These are phyloP conservation scores for Fusarium guadeloupense DNA, from an alignment of 2,329 filamentous ascomycete genomes.

Conservation along the genomic window DNA sequence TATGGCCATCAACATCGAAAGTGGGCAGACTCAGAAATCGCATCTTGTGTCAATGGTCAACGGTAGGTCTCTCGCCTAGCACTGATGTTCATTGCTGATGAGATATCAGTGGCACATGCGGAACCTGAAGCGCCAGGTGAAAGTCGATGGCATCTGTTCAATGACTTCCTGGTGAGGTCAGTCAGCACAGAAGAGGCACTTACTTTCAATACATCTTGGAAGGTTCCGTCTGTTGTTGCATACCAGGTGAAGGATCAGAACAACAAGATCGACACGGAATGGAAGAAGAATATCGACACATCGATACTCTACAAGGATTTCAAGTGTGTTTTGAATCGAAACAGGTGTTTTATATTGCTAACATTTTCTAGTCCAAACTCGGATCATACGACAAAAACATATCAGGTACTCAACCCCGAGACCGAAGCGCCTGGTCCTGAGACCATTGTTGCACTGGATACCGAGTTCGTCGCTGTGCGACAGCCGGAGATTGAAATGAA, in stretches of 20 bases:
- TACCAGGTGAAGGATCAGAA: conserved; percentile 86
- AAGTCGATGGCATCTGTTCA: conserved; percentile 93
- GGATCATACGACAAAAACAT: conserved; percentile 59
- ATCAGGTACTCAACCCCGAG: conserved; percentile 64
- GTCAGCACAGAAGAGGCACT: conserved; percentile 85
- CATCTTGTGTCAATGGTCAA: conserved; percentile 94
- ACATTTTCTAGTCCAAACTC: conserved; percentile 50
- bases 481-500: conserved; percentile 97
- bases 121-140: conserved; percentile 66
- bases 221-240: conserved; percentile 85
- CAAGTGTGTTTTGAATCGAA: conserved; percentile 51
- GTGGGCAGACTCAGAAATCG: conserved; percentile 83
- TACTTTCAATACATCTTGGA: conserved; percentile 91
- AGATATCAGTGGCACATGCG: conserved; percentile 68
- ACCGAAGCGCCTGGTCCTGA: conserved; percentile 74
- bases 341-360: neutral
- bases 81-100: conserved; percentile 36
- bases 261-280: conserved; percentile 83
- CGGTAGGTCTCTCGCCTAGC: conserved; percentile 55
- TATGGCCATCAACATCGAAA: conserved; percentile 88
- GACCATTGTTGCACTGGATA: conserved; percentile 88
- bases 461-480: conserved; percentile 93
- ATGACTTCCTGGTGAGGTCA: conserved; percentile 91
- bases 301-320: conserved; percentile 81
- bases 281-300: conserved; percentile 87